These are phyloP conservation scores for Cryptococcus deneoformans DNA, from an alignment of 1,284 basidiomycete species.

Conservation along the genomic window DNA sequence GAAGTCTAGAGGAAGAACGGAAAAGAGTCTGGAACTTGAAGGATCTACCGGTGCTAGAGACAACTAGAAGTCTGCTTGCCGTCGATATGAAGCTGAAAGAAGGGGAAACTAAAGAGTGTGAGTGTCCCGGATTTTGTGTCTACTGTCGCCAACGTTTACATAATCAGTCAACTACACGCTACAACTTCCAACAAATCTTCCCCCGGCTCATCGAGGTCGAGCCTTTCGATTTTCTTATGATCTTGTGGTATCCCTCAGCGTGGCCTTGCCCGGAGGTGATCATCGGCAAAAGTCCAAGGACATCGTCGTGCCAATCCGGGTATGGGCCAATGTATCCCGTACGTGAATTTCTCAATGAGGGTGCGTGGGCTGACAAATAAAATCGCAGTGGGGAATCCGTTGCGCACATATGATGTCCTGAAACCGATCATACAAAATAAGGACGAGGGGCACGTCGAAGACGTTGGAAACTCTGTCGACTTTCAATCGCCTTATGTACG, in stretches of 20 bases:
- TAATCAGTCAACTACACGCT: constrained; percentile 71
- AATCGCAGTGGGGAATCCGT: constrained; percentile 18
- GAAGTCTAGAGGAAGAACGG: constrained; percentile 47
- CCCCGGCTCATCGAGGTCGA: constrained; percentile 75
- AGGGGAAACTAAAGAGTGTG: constrained; percentile 42
- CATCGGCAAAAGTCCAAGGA: constrained; percentile 38
- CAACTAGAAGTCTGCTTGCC: constrained; percentile 39
- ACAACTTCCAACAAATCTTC: constrained; percentile 61
- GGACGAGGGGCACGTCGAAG: constrained; percentile 40
- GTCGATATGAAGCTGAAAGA: constrained; percentile 44
- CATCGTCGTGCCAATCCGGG: constrained; percentile 36
- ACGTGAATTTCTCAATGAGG: neutral
- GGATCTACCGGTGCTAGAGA: constrained; percentile 48
- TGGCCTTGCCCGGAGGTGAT: constrained; percentile 32
- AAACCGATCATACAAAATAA: constrained; percentile 45
- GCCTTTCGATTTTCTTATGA: constrained; percentile 84
- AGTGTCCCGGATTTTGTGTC: constrained; percentile 13
- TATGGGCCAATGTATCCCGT: constrained; percentile 44
- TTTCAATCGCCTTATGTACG: neutral
- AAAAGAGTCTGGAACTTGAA: constrained; percentile 48
- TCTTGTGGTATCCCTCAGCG: constrained; percentile 65
- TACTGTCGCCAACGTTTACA: neutral
- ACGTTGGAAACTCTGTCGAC: constrained; percentile 2
- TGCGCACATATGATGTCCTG: constrained; percentile 42
- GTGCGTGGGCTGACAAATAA: neutral